A percentile compares a stretch with the other conserved stretches of the same genome.
These are phyloP conservation scores for Peniophora sp. DNA, from an alignment of 1,284 basidiomycete species.

Conservation along the genomic window DNA sequence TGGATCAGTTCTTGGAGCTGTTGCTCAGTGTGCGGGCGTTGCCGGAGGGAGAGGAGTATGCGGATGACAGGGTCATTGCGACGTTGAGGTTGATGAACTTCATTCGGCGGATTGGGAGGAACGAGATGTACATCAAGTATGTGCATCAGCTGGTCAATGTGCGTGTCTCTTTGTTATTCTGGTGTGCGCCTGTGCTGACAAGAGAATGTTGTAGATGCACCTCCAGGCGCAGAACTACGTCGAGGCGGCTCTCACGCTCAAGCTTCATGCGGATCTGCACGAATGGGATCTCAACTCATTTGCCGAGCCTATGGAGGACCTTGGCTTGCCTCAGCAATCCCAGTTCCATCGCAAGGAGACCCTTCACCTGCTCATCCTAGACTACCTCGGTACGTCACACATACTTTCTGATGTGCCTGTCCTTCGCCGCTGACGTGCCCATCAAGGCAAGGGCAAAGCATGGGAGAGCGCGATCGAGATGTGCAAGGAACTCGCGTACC, in stretches of 20 bases:
- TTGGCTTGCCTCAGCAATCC: conserved; percentile 86
- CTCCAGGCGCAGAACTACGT: conserved; percentile 84
- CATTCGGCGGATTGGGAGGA: conserved; percentile 77
- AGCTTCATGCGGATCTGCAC: conserved; percentile 90
- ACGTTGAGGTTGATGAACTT: conserved; percentile 93
- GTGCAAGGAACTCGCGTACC: conserved; percentile 81
- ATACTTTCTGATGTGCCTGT: neutral
- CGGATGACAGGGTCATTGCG: conserved; percentile 90
- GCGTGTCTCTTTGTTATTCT: conserved; percentile 17
- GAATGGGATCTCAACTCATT: conserved; percentile 80
- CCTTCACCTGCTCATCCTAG: conserved; percentile 76
- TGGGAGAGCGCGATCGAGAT: conserved; percentile 94
- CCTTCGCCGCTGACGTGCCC: neutral
- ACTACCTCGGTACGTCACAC: conserved; percentile 64
- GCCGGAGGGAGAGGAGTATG: conserved; percentile 89
- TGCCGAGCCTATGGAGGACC: conserved; percentile 79
- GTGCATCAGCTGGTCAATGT: conserved; percentile 91
- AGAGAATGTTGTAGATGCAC: conserved; percentile 51
- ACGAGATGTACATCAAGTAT: conserved; percentile 91
- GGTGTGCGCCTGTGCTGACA: neutral
- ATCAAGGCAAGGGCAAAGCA: conserved; percentile 83
- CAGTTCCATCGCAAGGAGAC: conserved; percentile 94
- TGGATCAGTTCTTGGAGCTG: conserved; percentile 93
- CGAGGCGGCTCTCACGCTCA: conserved; percentile 88
- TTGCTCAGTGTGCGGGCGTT: conserved; percentile 85